phyloP scores from a whole-genome alignment of 345 rosid genomes.

The Aethionema arabicum region DNA sequence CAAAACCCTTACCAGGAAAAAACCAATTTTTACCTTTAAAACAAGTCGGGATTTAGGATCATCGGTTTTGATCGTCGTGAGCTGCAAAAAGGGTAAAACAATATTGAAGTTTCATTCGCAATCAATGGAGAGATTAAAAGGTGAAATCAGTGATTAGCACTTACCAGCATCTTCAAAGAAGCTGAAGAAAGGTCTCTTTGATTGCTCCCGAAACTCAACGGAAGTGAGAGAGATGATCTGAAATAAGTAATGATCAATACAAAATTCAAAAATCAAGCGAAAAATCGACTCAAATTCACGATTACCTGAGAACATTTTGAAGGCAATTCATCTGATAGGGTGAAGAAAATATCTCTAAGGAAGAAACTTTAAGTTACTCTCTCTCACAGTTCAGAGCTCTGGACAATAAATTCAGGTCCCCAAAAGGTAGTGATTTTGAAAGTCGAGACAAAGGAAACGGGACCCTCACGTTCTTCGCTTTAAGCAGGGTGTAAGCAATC shows the following conservation, averaged over 20 bases:
- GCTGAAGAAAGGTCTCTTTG: conserved; percentile 40
- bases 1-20: not conserved
- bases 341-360: conserved; percentile 12
- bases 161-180: conserved; percentile 41
- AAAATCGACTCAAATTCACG: not conserved
- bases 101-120: not conserved
- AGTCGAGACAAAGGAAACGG: conserved; percentile 1
- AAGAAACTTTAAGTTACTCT: not conserved
- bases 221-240: conserved; percentile 59
- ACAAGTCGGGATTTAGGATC: conserved; percentile 38
- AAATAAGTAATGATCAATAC: conserved; percentile 10
- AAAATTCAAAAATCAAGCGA: not conserved
- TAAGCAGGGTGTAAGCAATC: conserved; percentile 14
- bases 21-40: conserved; percentile 48
- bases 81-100: conserved; percentile 37
- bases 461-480: conserved; percentile 23
- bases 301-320: conserved; percentile 59
- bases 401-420: conserved; percentile 6
- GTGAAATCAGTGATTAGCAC: not conserved
- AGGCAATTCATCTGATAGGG: conserved; percentile 50
- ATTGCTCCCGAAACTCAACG: conserved; percentile 42
- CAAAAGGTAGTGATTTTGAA: conserved; percentile 5
- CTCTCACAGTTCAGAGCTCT: not conserved
- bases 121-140: not conserved
- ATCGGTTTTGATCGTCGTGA: conserved; percentile 38